Evolutionary conservation across 306 rosid genomes (phyloP).

Genomic region (Herpetospermum pedunculosum): DNA sequence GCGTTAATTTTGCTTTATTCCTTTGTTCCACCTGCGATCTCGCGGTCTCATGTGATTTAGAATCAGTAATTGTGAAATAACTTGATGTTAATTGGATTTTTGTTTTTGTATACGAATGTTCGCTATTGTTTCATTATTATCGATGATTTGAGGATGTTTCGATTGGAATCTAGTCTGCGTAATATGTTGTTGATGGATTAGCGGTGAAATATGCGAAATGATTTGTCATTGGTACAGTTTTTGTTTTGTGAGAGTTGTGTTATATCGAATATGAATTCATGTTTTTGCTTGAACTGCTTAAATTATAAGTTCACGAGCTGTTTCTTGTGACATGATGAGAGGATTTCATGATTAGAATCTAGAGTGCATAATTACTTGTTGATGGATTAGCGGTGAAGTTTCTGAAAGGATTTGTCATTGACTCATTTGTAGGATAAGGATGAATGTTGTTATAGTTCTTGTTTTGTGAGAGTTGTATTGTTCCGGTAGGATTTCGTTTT

Average conservation of each 20-base stretch:
- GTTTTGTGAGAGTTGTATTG: background rate
- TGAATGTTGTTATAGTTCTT: background rate
- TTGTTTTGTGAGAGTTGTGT: background rate
- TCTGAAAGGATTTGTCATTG: background rate
- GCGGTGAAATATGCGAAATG: background rate
- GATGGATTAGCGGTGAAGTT: background rate
- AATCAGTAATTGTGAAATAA: background rate
- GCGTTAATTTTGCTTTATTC: slow-evolving; percentile 11
- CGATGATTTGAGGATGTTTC: background rate
- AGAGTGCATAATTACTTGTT: background rate
- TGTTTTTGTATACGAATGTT: background rate
- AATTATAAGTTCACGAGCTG: background rate
- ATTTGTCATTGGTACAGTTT: background rate
- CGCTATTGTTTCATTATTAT: background rate
- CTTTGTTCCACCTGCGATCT: background rate
- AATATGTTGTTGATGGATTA: background rate
- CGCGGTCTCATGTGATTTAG: background rate
- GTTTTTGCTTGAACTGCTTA: background rate
- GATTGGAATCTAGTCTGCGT: background rate
- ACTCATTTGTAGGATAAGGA: background rate
- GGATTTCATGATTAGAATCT: background rate
- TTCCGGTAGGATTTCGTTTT: background rate
- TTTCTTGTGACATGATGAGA: background rate
- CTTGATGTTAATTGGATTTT: background rate
- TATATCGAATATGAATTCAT: background rate